Evolutionary conservation across 352 stramenopile species (phyloP).

Genomic region (Globisporangium alternatum): DNA sequence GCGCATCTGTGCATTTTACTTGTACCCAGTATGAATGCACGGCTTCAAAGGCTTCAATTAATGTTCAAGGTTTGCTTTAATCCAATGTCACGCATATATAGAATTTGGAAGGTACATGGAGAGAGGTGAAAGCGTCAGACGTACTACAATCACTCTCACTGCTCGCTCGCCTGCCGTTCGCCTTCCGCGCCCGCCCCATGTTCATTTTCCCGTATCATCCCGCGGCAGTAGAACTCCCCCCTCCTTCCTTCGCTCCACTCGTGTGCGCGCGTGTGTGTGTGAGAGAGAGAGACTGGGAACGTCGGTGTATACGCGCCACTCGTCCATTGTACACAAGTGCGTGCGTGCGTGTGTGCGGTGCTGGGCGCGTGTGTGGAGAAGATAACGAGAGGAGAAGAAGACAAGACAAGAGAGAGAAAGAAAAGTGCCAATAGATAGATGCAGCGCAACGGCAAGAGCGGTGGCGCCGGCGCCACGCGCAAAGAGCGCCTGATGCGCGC

Average conservation of each 20-base stretch:
- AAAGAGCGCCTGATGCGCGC: constrained; percentile 84
- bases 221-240: constrained; percentile 1
- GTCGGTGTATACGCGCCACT: background rate
- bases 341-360: background rate
- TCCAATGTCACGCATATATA: no score
- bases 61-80: no score
- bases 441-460: constrained; percentile 32
- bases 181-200: background rate
- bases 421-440: constrained; percentile 15
- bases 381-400: constrained; percentile 7
- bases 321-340: background rate
- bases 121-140: background rate
- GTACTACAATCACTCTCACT: background rate
- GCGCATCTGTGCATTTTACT: no score
- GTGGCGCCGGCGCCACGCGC: constrained; percentile 41
- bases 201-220: constrained; percentile 12
- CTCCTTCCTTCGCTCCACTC: background rate
- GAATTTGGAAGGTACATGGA: no score
- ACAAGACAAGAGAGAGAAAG: background rate
- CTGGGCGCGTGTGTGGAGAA: background rate
- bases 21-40: no score
- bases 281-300: background rate
- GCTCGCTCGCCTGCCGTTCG: background rate
- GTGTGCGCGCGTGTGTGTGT: background rate
- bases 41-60: no score